Conservation (phyloP, 2,329 filamentous ascomycete genomes). For the Paecilomyces niveus region DNA sequence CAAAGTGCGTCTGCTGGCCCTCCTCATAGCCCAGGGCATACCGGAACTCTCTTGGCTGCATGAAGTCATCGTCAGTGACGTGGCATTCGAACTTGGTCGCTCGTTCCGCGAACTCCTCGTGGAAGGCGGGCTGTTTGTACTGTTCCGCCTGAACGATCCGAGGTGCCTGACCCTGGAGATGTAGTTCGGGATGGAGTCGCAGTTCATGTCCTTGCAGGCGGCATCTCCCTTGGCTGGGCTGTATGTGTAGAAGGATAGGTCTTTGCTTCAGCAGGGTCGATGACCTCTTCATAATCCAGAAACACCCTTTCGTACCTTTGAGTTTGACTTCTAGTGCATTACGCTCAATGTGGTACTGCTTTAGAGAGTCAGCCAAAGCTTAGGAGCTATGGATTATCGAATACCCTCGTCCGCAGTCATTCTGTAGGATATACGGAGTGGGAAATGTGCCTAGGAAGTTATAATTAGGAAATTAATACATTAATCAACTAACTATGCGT, state of each 20-base stretch:
- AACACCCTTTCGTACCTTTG: not conserved
- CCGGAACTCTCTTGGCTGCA: not conserved
- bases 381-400: not conserved
- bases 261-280: constrained; percentile 49
- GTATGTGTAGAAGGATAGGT: constrained; percentile 30
- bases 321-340: not conserved
- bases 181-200: constrained; percentile 4
- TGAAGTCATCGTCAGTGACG: not conserved
- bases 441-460: not conserved
- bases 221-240: constrained; percentile 3
- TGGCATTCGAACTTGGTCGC: not conserved
- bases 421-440: not conserved
- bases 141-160: not conserved
- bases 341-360: not conserved
- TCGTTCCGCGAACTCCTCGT: not conserved
- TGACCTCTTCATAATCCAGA: constrained; percentile 62
- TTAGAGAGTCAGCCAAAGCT: not conserved
- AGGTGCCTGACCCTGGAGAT: not conserved
- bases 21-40: not conserved
- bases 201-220: constrained; percentile 1
- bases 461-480: not conserved
- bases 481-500: not conserved
- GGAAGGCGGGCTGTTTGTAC: not conserved
- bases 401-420: not conserved
- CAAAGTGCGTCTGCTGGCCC: not conserved